phyloP scores from a whole-genome alignment of 2,329 filamentous ascomycete genomes.

The Fusarium sp. region DNA sequence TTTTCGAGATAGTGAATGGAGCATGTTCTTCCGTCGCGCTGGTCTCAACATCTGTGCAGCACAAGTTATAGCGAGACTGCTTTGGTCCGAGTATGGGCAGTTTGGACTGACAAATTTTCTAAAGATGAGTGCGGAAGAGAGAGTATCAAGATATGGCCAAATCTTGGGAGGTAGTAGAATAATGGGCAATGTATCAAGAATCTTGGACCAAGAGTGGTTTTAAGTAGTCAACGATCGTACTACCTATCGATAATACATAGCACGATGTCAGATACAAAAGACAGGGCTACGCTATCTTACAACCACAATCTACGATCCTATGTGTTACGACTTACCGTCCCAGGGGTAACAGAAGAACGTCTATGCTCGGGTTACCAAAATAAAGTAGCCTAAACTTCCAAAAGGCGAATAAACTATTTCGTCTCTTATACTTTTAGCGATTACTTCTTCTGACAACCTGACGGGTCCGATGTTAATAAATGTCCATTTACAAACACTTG shows the following conservation, averaged over 20 bases:
- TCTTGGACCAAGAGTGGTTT: slow-evolving; percentile 24
- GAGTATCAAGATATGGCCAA: slow-evolving; percentile 39
- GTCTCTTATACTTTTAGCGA: neutral
- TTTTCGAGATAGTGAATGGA: slow-evolving; percentile 56
- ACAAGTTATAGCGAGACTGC: slow-evolving; percentile 46
- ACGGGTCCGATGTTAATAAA: neutral
- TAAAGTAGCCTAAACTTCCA: neutral
- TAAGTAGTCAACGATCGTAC: neutral
- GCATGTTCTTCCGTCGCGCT: slow-evolving; percentile 49
- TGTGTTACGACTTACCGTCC: neutral
- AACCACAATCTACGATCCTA: neutral
- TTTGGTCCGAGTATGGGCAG: slow-evolving; percentile 43
- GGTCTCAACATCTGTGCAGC: slow-evolving; percentile 54
- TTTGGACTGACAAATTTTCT: slow-evolving; percentile 49
- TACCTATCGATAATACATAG: neutral
- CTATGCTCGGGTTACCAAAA: too few relatives aligned
- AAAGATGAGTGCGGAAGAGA: slow-evolving; percentile 44
- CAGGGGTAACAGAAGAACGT: neutral
- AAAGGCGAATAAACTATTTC: too few relatives aligned
- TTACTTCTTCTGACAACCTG: neutral
- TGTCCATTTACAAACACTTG: neutral
- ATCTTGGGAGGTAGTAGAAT: slow-evolving; percentile 45
- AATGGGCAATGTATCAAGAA: slow-evolving; percentile 29
- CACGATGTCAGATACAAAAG: neutral
- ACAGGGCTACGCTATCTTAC: too few relatives aligned